These are phyloP conservation scores for Colletotrichum simmondsii DNA, from an alignment of 2,329 filamentous ascomycete species.

Conservation along the genomic window DNA sequence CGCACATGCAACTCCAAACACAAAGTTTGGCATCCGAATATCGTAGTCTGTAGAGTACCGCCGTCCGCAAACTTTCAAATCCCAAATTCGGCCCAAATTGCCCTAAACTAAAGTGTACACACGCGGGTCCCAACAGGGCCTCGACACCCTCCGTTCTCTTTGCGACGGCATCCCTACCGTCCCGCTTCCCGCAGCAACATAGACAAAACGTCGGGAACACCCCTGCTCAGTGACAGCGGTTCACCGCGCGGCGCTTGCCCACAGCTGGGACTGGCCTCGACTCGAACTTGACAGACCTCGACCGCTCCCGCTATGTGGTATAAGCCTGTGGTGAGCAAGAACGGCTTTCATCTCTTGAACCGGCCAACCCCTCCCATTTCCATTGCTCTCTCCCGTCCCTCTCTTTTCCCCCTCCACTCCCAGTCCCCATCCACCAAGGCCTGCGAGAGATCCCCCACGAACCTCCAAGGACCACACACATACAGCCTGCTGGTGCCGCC, in stretches of 20 bases:
- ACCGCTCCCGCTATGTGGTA: neutral
- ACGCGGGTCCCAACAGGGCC: neutral
- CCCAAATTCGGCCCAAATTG: neutral
- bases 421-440: neutral
- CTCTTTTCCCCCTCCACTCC: slow-evolving; percentile 1
- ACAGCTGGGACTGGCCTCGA: slow-evolving; percentile 7
- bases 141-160: slow-evolving; percentile 14
- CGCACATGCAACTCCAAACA: neutral
- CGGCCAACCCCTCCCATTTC: slow-evolving; percentile 32
- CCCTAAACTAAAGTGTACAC: neutral
- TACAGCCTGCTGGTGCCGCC: slow-evolving; percentile 20
- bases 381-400: neutral
- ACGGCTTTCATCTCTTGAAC: slow-evolving; percentile 4
- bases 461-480: slow-evolving; percentile 13
- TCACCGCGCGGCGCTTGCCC: slow-evolving; percentile 25
- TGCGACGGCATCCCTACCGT: slow-evolving; percentile 32
- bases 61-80: neutral
- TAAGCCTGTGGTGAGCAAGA: neutral
- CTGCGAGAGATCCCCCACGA: slow-evolving; percentile 13
- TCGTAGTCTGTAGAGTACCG: neutral
- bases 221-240: slow-evolving; percentile 24
- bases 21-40: neutral
- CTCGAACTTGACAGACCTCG: slow-evolving; percentile 21
- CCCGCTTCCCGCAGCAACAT: slow-evolving; percentile 30
- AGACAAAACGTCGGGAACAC: slow-evolving; percentile 29